Evolutionary conservation across 2,329 filamentous ascomycete genomes (phyloP).

Genomic region (Myriosclerotinia scirpicola): DNA sequence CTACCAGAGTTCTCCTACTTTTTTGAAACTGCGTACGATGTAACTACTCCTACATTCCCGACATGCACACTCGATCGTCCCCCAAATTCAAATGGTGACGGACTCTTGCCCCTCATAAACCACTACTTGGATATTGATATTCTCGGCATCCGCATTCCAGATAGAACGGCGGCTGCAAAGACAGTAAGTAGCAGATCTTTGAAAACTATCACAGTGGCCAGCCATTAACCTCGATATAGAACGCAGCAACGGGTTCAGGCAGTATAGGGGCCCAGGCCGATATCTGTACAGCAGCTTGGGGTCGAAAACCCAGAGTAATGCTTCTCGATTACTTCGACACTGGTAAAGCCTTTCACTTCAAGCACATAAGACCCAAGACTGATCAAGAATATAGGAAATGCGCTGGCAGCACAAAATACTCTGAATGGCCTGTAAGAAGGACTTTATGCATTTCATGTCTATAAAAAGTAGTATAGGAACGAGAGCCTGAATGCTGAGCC

Average conservation of each 20-base stretch:
- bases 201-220: not conserved
- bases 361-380: not conserved
- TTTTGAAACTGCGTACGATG: slow-evolving; percentile 71
- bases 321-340: slow-evolving; percentile 61
- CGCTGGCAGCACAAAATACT: slow-evolving; percentile 37
- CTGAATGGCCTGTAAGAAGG: slow-evolving; percentile 32
- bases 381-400: slow-evolving; percentile 33
- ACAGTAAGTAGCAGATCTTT: slow-evolving; percentile 23
- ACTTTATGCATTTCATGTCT: slow-evolving; percentile 6
- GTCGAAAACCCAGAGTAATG: slow-evolving; percentile 52
- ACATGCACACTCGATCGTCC: slow-evolving; percentile 68
- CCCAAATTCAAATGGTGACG: slow-evolving; percentile 42
- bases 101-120: slow-evolving; percentile 59
- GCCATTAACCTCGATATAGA: not conserved
- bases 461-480: slow-evolving; percentile 19
- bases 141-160: slow-evolving; percentile 52
- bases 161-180: slow-evolving; percentile 46
- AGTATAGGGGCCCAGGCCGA: slow-evolving; percentile 52
- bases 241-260: slow-evolving; percentile 47
- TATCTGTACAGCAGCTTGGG: slow-evolving; percentile 49
- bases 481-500: slow-evolving; percentile 21
- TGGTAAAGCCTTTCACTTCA: slow-evolving; percentile 21
- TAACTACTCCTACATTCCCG: slow-evolving; percentile 53
- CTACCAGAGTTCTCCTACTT: slow-evolving; percentile 63
- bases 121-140: slow-evolving; percentile 59